Conservation (phyloP, 139 green algal species). For the Chlorella sp. region DNA sequence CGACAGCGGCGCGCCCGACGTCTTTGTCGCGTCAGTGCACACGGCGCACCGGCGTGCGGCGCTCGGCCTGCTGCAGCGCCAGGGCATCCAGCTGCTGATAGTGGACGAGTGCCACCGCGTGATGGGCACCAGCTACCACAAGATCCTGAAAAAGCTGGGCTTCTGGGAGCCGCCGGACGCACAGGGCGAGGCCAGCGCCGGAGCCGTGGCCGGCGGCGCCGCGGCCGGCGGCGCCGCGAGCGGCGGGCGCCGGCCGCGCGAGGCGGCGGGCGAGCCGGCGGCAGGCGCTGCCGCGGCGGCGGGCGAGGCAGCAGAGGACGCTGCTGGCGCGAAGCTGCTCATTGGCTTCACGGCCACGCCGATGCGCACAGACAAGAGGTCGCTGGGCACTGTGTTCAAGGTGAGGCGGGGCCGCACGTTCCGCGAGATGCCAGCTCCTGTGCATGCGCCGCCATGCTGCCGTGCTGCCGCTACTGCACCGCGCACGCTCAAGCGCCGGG, state of each 20-base stretch:
- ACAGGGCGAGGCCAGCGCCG: background rate
- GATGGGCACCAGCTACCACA: slow-evolving; percentile 13
- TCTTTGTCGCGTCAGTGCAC: slow-evolving; percentile 28
- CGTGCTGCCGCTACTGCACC: no score
- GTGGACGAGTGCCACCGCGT: slow-evolving; percentile 38
- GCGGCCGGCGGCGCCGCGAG: background rate
- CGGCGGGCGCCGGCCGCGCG: no score
- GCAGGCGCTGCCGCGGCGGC: background rate
- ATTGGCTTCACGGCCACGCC: slow-evolving; percentile 40
- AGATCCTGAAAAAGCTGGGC: slow-evolving; percentile 14
- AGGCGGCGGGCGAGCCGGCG: no score
- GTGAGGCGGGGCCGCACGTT: background rate
- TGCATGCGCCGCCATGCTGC: no score
- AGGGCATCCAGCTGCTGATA: slow-evolving; percentile 20
- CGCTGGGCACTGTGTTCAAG: slow-evolving; percentile 5
- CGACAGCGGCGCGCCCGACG: no score
- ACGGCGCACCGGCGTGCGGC: slow-evolving; percentile 5
- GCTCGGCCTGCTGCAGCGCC: background rate
- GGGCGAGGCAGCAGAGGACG: background rate
- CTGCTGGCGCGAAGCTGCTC: background rate
- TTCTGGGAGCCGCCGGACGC: background rate
- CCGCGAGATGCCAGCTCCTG: no score
- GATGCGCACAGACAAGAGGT: background rate
- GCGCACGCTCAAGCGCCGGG: no score
- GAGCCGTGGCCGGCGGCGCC: background rate